Evolutionary conservation across 768 basidiomycete genomes (phyloP).

Genomic region (Mycena rebaudengoi): DNA sequence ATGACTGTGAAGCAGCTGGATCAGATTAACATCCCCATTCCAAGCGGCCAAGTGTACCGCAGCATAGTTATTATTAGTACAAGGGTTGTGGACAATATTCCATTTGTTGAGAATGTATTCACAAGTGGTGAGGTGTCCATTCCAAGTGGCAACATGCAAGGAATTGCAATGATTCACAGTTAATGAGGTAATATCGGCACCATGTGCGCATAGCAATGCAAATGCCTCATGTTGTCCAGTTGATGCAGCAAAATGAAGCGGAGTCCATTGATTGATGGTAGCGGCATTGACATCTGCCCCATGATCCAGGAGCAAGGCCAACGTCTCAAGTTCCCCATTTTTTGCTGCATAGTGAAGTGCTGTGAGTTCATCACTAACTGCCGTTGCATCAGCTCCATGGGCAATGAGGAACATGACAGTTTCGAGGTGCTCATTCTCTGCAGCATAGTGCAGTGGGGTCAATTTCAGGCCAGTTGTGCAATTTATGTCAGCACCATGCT

Average conservation of each 20-base stretch:
- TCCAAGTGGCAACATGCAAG: constrained; percentile 12
- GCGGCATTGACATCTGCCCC: constrained; percentile 2
- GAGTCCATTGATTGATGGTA: constrained; percentile 1
- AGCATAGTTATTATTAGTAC: not conserved
- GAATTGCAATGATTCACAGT: not conserved
- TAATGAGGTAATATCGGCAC: not conserved
- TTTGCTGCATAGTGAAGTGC: constrained; percentile 5
- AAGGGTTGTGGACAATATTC: not conserved
- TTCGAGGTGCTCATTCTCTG: constrained; percentile 6
- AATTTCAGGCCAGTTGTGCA: not conserved
- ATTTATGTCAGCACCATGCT: constrained; percentile 7
- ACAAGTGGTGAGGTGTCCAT: constrained; percentile 1
- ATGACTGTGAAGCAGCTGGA: not conserved
- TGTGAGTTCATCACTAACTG: not conserved
- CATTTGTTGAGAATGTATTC: not conserved
- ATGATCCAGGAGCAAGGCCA: constrained; percentile 4
- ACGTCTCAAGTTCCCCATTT: constrained; percentile 4
- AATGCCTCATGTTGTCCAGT: constrained; percentile 2
- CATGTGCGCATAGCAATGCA: not conserved
- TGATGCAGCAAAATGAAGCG: constrained; percentile 7
- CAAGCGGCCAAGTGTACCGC: constrained; percentile 18
- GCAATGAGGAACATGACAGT: constrained; percentile 16
- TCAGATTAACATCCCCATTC: not conserved
- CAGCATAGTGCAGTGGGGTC: constrained; percentile 15
- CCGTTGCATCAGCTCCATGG: constrained; percentile 12